Conservation (phyloP, 202 grass and related monocot species). For the Bolboschoenoplectus hybrid region DNA sequence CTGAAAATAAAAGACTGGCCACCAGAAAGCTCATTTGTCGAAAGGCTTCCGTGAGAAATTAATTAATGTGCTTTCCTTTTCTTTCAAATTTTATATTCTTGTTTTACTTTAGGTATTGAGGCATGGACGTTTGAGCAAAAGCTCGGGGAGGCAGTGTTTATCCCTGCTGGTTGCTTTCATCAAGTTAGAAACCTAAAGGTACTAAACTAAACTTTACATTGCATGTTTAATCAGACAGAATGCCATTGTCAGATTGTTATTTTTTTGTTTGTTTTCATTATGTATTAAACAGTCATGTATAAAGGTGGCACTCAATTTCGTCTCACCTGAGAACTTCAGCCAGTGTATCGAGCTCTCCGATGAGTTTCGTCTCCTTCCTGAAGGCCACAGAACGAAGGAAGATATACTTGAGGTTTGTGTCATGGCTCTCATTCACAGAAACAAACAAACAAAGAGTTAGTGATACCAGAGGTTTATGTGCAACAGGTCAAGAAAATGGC, state of each 20-base stretch:
- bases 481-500: slow-evolving; percentile 77
- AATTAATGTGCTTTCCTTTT: background rate
- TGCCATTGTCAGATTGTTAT: background rate
- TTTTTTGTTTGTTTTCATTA: background rate
- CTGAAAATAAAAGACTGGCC: slow-evolving; percentile 98
- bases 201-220: slow-evolving; percentile 17
- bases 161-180: slow-evolving; percentile 90
- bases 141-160: slow-evolving; percentile 92
- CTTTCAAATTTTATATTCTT: background rate
- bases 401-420: slow-evolving; percentile 75
- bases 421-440: background rate
- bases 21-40: slow-evolving; percentile 65
- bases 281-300: slow-evolving; percentile 72
- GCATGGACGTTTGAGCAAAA: slow-evolving; percentile 98
- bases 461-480: background rate
- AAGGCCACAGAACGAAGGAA: slow-evolving; percentile 77
- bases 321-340: slow-evolving; percentile 81
- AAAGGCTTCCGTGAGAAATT: slow-evolving; percentile 51
- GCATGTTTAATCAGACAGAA: slow-evolving; percentile 13
- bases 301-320: slow-evolving; percentile 94
- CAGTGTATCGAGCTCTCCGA: slow-evolving; percentile 72
- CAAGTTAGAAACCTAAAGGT: slow-evolving; percentile 98
- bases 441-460: background rate
- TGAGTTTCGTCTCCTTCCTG: slow-evolving; percentile 70
- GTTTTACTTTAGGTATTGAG: slow-evolving; percentile 61